A percentile compares a stretch with the other conserved stretches of the same genome.
Conservation (phyloP, 179 eudicot species). For the Spinacia oleracea region DNA sequence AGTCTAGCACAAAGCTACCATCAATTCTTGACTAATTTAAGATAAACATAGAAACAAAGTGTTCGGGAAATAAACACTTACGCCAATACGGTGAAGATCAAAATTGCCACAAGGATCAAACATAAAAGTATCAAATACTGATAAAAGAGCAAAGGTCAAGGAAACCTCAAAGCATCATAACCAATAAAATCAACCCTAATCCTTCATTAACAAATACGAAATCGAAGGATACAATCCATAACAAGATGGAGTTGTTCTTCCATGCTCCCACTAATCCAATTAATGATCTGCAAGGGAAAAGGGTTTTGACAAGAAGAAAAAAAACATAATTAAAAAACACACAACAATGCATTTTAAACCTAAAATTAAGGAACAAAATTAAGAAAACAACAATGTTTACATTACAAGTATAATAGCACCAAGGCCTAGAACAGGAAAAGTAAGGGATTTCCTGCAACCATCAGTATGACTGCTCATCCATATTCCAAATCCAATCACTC, state of each 20-base stretch:
- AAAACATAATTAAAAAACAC: neutral
- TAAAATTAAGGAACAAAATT: neutral
- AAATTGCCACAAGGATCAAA: slow-evolving; percentile 64
- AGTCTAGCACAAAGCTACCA: neutral
- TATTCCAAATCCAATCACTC: slow-evolving; percentile 74
- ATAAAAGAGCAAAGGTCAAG: slow-evolving; percentile 31
- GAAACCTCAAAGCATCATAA: slow-evolving; percentile 12
- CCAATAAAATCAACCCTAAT: neutral
- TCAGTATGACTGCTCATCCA: slow-evolving; percentile 94
- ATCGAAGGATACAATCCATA: slow-evolving; percentile 86
- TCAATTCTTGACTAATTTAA: neutral
- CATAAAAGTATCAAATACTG: slow-evolving; percentile 82
- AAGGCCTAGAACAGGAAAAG: slow-evolving; percentile 85
- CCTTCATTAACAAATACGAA: neutral
- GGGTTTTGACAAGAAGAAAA: neutral
- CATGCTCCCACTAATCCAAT: slow-evolving; percentile 85
- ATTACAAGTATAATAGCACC: slow-evolving; percentile 77
- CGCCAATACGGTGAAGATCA: slow-evolving; percentile 93
- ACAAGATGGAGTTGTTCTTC: slow-evolving; percentile 79
- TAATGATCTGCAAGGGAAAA: slow-evolving; percentile 59
- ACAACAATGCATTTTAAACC: neutral
- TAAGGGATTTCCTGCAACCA: slow-evolving; percentile 81
- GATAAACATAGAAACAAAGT: neutral
- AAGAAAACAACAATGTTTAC: slow-evolving; percentile 36
- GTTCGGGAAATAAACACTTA: slow-evolving; percentile 46